Conservation (phyloP, 352 stramenopile genomes). For the Halophytophthora batemanensis region DNA sequence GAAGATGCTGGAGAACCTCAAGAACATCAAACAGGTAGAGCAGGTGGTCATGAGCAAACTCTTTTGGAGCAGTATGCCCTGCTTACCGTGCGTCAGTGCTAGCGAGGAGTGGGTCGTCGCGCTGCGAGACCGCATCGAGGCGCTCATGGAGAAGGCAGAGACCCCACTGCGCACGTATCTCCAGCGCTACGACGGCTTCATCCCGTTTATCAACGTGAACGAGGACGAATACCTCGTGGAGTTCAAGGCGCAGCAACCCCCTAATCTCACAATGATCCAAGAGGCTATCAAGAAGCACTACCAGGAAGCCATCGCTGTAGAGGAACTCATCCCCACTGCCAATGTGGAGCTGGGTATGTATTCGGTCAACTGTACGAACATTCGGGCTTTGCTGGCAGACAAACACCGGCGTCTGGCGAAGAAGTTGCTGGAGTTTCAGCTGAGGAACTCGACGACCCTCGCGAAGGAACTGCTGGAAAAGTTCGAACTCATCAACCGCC, state of each 20-base stretch:
- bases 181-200: slow-evolving; percentile 75
- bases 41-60: slow-evolving; percentile 93
- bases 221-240: slow-evolving; percentile 79
- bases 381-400: slow-evolving; percentile 68
- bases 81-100: slow-evolving; percentile 77
- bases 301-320: slow-evolving; percentile 49
- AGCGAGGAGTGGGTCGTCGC: slow-evolving; percentile 83
- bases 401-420: slow-evolving; percentile 72
- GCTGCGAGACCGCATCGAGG: slow-evolving; percentile 55
- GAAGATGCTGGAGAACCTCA: slow-evolving; percentile 79
- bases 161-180: slow-evolving; percentile 76
- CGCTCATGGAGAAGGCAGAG: slow-evolving; percentile 56
- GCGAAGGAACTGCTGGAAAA: slow-evolving; percentile 78
- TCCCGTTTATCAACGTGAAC: slow-evolving; percentile 89
- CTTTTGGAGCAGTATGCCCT: slow-evolving; percentile 92
- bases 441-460: slow-evolving; percentile 71
- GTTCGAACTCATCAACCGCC: slow-evolving; percentile 80
- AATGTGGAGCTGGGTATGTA: slow-evolving; percentile 85
- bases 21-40: slow-evolving; percentile 88
- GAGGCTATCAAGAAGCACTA: slow-evolving; percentile 79
- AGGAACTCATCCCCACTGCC: slow-evolving; percentile 52
- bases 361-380: slow-evolving; percentile 67
- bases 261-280: slow-evolving; percentile 66
- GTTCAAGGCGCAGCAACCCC: slow-evolving; percentile 71
- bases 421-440: slow-evolving; percentile 72